Evolutionary conservation across 495 filamentous ascomycete genomes (phyloP).

Genomic region (Tuber microsphaerosporum): DNA sequence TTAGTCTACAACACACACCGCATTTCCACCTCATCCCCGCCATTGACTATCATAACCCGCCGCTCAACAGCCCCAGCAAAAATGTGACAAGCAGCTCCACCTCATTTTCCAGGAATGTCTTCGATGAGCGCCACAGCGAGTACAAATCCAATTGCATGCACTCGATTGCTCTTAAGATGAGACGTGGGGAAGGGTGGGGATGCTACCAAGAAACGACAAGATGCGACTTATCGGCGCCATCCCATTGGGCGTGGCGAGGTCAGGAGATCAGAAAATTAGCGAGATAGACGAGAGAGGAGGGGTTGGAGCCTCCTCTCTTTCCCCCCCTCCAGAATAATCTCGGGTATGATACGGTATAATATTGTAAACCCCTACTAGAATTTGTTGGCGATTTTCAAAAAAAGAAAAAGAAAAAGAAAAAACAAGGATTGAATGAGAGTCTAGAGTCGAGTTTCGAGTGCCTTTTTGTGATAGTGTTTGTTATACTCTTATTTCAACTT

Average conservation of each 20-base stretch:
- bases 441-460: neutral
- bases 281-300: neutral
- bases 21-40: neutral
- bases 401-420: neutral
- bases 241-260: neutral
- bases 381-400: neutral
- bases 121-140: neutral
- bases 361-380: neutral
- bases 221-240: neutral
- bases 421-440: neutral
- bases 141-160: neutral
- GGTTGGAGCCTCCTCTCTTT: neutral
- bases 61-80: neutral
- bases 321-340: neutral
- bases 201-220: neutral
- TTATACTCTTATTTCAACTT: neutral
- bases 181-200: neutral
- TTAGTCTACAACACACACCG: neutral
- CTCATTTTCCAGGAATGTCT: neutral
- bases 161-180: neutral
- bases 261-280: conserved; percentile 1
- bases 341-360: neutral
- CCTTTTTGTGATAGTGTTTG: neutral
- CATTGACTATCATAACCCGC: neutral
- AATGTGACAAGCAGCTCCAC: neutral